Evolutionary conservation across 2,329 filamentous ascomycete genomes (phyloP).

Genomic region (Curvularia sp.): DNA sequence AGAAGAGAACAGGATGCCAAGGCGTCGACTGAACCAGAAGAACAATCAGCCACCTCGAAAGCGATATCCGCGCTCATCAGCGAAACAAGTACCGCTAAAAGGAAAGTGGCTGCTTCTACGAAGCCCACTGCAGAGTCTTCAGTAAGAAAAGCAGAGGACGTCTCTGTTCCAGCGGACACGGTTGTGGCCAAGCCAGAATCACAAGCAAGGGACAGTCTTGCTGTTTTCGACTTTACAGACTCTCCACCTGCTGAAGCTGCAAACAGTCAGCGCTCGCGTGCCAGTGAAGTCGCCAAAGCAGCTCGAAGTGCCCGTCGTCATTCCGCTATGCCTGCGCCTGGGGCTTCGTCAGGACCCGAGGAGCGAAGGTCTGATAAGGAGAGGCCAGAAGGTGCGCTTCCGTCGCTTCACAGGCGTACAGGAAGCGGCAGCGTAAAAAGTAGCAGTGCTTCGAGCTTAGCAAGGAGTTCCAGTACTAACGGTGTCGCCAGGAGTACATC

Average conservation of each 20-base stretch:
- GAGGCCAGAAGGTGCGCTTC: conserved; percentile 27
- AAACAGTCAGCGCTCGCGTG: conserved; percentile 29
- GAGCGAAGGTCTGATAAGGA: conserved; percentile 24
- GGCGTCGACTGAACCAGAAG: conserved; percentile 26
- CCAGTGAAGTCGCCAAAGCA: conserved; percentile 39
- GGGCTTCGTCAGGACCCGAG: conserved; percentile 15
- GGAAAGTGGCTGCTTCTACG: conserved; percentile 22
- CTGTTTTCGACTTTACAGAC: conserved; percentile 50
- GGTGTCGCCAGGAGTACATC: conserved; percentile 17
- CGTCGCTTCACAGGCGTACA: conserved; percentile 36
- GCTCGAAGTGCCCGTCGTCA: conserved; percentile 42
- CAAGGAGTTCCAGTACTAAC: conserved; percentile 23
- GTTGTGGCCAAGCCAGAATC: conserved; percentile 21
- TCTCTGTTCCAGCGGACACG: conserved; percentile 6
- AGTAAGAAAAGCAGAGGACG: conserved; percentile 9
- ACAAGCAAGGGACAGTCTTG: conserved; percentile 39
- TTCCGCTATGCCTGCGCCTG: conserved; percentile 37
- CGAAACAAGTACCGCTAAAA: conserved; percentile 37
- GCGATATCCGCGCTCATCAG: conserved; percentile 46
- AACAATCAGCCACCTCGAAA: conserved; percentile 39
- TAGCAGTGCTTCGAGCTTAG: conserved; percentile 22
- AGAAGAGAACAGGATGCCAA: conserved; percentile 32
- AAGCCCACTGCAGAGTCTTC: conserved; percentile 13
- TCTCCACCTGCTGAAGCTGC: conserved; percentile 38
- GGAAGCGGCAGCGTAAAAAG: conserved; percentile 35